Conservation (phyloP, 2,329 filamentous ascomycete species). For the Colletotrichum tropicale region DNA sequence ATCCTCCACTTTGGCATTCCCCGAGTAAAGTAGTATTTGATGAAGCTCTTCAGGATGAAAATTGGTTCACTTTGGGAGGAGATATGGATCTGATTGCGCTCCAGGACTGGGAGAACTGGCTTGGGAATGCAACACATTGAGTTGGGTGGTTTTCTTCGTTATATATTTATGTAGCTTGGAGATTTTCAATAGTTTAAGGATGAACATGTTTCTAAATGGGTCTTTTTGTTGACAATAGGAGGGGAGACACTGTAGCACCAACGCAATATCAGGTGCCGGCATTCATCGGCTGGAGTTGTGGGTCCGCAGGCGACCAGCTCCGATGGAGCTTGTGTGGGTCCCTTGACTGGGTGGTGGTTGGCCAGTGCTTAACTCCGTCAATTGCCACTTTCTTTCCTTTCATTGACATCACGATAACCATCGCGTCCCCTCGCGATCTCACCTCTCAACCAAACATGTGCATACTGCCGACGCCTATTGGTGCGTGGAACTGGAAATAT, state of each 20-base stretch:
- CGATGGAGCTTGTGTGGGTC: background rate
- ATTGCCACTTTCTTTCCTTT: conserved; percentile 11
- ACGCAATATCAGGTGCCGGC: background rate
- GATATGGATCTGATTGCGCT: background rate
- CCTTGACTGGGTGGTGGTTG: background rate
- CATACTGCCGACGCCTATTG: background rate
- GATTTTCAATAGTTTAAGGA: too few species aligned
- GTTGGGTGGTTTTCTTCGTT: too few species aligned
- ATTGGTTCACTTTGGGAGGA: background rate
- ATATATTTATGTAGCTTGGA: too few species aligned
- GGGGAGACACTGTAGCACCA: too few species aligned
- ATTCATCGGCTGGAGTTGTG: background rate
- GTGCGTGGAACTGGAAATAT: background rate
- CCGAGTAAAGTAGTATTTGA: too few species aligned
- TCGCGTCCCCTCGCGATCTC: background rate
- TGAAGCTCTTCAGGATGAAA: background rate
- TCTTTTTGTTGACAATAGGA: too few species aligned
- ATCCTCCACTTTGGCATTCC: too few species aligned
- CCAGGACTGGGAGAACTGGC: background rate
- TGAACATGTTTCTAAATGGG: too few species aligned
- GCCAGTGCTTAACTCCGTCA: conserved; percentile 16
- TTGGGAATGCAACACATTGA: background rate
- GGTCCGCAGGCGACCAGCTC: background rate
- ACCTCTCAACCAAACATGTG: background rate
- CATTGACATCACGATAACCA: conserved; percentile 15